Base-by-base conservation (phyloP, 169 alveolate species). In the Eimeria necatrix region DNA sequence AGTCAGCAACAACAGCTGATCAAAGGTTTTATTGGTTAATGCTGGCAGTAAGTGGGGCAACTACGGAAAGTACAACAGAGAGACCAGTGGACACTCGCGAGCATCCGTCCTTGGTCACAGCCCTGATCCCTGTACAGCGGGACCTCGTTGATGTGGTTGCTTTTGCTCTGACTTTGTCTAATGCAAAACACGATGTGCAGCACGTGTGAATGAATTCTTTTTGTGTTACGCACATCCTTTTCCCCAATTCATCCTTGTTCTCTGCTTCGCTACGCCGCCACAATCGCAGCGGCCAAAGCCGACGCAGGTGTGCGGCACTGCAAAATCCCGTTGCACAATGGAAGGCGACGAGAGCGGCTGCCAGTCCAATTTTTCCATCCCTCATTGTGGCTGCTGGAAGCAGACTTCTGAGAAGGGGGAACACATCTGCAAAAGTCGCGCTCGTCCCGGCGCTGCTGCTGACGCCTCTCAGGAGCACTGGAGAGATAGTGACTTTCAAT, bases 251-350 rank as follows among this genome's bases (percentile, higher is more conserved):
- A 32, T 18, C 74, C 46, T 20, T 32, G 18, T 32, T 32, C 41
- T 32, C 41, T 32, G 74, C 74, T 64, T 64, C 74, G 18, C 24
- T 6, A 22, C 74, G 74, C 46, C 74, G 18, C 74, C 74, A 32
- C 74, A 64, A 32, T 6, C 46, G 24, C 46, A 59, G 41, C 41
- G 41, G 41, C 41, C 41, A 32, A 64, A 9, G 74, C 12, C 74
- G 74, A 64, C 18, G 74, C 18, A 10, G 74, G 74, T 64, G 74
- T 64, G 74, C 74, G 22, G 74, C 24, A 64, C 74, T 20, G 18
- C 22, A 20, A 20, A 22, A 10, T 32, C 74, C 22, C 24, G 74
- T 64, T 64, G 74, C 18, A 64, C 22, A 22, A 64, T 64, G 74
- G 74, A 64, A 64, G 22, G 74, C 24, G 8, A 32, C 74, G 24